Percentiles rank a stretch among this genome's conserved stretches.
Evolutionary conservation across 1,139 yeast species (phyloP).

Genomic region (Yamadazyma atmosphaerica): DNA sequence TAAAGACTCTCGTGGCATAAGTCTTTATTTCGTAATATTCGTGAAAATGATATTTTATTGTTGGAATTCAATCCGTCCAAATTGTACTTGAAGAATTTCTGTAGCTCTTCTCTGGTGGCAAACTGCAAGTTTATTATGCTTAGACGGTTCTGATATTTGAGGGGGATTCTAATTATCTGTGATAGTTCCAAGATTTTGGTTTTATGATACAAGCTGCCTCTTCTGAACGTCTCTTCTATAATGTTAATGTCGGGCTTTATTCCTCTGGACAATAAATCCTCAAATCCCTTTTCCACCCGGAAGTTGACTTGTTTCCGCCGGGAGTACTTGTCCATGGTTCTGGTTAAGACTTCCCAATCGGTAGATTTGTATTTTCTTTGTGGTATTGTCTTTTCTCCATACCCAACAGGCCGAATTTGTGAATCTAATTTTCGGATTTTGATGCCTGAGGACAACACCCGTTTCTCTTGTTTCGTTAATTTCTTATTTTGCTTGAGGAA

Average conservation of each 20-base stretch:
- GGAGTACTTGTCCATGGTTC: conserved; percentile 1
- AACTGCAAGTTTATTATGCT: conserved; percentile 16
- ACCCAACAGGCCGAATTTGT: conserved; percentile 30
- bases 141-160: conserved; percentile 15
- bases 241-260: conserved; percentile 35
- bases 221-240: conserved; percentile 32
- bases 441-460: conserved; percentile 11
- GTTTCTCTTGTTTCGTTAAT: conserved; percentile 4
- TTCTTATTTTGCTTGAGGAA: conserved; percentile 22
- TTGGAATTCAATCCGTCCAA: conserved; percentile 22
- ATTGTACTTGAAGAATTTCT: conserved; percentile 15
- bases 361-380: conserved; percentile 14
- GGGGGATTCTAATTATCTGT: conserved; percentile 17
- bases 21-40: conserved; percentile 33
- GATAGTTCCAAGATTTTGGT: conserved; percentile 21
- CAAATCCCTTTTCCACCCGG: conserved; percentile 36
- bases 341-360: conserved; percentile 15
- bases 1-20: conserved; percentile 24
- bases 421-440: conserved; percentile 27
- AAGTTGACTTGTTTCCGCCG: conserved; percentile 27
- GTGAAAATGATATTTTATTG: conserved; percentile 30
- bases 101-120: conserved; percentile 19
- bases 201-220: conserved; percentile 21
- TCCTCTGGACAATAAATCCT: conserved; percentile 33
- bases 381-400: conserved; percentile 18